These are phyloP conservation scores for Coriaria nepalensis DNA, from an alignment of 306 rosid species.

Conservation along the genomic window DNA sequence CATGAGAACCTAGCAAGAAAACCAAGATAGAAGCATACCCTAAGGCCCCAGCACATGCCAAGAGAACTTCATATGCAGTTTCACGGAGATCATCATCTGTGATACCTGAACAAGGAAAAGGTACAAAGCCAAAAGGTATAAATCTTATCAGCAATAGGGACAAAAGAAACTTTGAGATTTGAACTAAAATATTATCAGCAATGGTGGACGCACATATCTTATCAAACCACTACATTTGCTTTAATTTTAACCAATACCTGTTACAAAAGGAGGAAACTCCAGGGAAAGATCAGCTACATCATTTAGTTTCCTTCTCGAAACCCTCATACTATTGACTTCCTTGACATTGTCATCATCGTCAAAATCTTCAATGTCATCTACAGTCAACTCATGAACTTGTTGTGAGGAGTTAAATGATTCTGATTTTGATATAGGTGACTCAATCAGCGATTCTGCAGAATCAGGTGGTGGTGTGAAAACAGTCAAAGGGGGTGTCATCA, in stretches of 20 bases:
- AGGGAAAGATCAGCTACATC: conserved; percentile 82
- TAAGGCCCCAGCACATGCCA: conserved; percentile 97
- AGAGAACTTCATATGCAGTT: conserved; percentile 80
- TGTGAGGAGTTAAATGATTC: conserved; percentile 63
- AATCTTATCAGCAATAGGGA: no score
- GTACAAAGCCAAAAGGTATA: neutral
- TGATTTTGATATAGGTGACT: conserved; percentile 54
- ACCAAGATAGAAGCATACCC: conserved; percentile 43
- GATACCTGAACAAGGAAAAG: conserved; percentile 31
- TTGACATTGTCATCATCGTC: conserved; percentile 49
- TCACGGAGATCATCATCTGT: conserved; percentile 88
- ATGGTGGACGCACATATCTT: no score
- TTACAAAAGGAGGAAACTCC: conserved; percentile 69
- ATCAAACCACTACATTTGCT: conserved; percentile 9
- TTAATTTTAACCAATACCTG: conserved; percentile 44
- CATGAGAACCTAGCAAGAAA: conserved; percentile 5
- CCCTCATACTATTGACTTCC: conserved; percentile 31
- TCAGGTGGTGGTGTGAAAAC: conserved; percentile 28
- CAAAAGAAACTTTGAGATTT: no score
- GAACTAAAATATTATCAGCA: no score
- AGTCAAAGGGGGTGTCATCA: conserved; percentile 16
- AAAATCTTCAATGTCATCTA: conserved; percentile 92
- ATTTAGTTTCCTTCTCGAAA: conserved; percentile 59
- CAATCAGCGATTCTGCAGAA: conserved; percentile 38
- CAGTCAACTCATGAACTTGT: conserved; percentile 59